A percentile compares a stretch with the other conserved stretches of the same genome.
Conservation (phyloP, 257 asterid species). For the Catharanthus roseus region DNA sequence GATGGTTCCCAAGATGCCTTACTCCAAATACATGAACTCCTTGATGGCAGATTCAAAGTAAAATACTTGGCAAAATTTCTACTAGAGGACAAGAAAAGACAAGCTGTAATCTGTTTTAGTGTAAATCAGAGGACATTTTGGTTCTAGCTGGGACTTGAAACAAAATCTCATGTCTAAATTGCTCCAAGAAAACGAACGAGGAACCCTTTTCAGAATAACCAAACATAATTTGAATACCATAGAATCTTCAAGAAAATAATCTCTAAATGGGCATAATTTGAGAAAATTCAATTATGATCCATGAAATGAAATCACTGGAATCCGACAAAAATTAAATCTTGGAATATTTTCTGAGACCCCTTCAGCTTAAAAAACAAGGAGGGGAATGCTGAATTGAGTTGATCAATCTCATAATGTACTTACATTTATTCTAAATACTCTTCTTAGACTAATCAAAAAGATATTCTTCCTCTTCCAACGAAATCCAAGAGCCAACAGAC, state of each 20-base stretch:
- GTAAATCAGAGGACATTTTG: neutral
- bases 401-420: neutral
- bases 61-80: too few relatives aligned
- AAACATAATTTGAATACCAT: too few relatives aligned
- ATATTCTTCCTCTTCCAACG: too few relatives aligned
- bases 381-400: neutral
- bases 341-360: neutral
- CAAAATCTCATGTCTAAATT: slow-evolving; percentile 2
- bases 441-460: too few relatives aligned
- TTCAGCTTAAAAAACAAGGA: neutral
- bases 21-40: too few relatives aligned
- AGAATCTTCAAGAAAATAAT: neutral
- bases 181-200: neutral
- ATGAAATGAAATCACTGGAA: neutral
- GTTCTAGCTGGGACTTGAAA: slow-evolving; percentile 11
- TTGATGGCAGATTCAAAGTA: too few relatives aligned
- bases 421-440: too few relatives aligned
- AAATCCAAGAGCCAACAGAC: too few relatives aligned
- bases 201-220: too few relatives aligned
- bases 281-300: neutral
- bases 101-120: neutral
- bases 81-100: slow-evolving; percentile 17
- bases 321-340: neutral
- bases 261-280: neutral
- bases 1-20: too few relatives aligned